Evolutionary conservation across 2,329 filamentous ascomycete species (phyloP).

Genomic region (Aspergillus cejpii): DNA sequence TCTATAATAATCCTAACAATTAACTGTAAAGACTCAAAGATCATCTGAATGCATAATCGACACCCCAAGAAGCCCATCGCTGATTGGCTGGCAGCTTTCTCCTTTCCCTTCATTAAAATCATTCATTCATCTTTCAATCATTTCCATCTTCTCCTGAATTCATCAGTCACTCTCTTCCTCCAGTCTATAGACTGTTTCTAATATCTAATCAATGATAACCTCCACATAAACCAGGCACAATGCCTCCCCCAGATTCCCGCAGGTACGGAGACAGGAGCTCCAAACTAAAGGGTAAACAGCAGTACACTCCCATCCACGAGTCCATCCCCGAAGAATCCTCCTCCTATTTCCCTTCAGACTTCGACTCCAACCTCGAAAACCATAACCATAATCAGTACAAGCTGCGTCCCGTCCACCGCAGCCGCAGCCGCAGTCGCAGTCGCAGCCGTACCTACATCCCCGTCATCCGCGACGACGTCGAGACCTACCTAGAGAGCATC

Average conservation of each 20-base stretch:
- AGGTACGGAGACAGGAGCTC: not conserved
- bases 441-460: slow-evolving; percentile 8
- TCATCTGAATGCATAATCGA: too few relatives aligned
- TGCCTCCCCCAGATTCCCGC: slow-evolving; percentile 1
- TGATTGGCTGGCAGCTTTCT: too few relatives aligned
- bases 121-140: not conserved
- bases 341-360: slow-evolving; percentile 1
- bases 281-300: slow-evolving; percentile 3
- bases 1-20: too few relatives aligned
- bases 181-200: not conserved
- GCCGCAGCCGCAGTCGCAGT: not conserved
- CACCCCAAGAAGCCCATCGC: too few relatives aligned
- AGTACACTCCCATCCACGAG: slow-evolving; percentile 15
- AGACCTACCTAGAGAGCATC: slow-evolving; percentile 19
- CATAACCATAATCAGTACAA: slow-evolving; percentile 10
- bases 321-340: slow-evolving; percentile 17
- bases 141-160: too few relatives aligned
- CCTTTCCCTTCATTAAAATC: too few relatives aligned
- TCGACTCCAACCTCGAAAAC: slow-evolving; percentile 7
- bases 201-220: not conserved
- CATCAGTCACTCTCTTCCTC: not conserved
- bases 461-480: slow-evolving; percentile 17
- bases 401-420: slow-evolving; percentile 12
- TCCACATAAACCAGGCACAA: not conserved
- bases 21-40: too few relatives aligned